Conservation (phyloP, 2,329 filamentous ascomycete species). For the Fusarium sororula region DNA sequence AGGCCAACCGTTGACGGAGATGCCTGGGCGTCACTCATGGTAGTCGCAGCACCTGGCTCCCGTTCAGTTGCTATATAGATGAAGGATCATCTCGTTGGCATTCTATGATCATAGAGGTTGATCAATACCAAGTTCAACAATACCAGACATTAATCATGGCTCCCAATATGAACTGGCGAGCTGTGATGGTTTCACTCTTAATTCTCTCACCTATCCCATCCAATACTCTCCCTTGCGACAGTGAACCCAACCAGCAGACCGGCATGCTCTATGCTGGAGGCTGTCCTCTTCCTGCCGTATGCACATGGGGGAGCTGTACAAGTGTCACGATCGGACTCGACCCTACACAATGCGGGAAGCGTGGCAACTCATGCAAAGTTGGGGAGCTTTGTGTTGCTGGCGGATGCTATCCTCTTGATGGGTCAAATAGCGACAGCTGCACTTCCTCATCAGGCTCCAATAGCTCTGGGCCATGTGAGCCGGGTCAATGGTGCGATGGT, state of each 20-base stretch:
- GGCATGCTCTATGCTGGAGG: constrained; percentile 23
- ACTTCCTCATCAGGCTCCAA: neutral
- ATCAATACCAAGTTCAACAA: constrained; percentile 19
- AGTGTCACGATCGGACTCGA: constrained; percentile 30
- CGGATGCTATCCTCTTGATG: constrained; percentile 16
- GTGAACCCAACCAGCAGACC: neutral
- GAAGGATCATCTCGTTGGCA: neutral
- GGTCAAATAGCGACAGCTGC: neutral
- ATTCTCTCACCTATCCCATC: neutral
- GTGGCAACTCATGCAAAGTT: constrained; percentile 18
- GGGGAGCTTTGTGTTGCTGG: constrained; percentile 32
- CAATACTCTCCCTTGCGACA: neutral
- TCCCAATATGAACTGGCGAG: constrained; percentile 16
- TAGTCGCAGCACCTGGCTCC: no score
- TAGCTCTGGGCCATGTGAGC: neutral
- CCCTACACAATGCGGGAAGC: constrained; percentile 12
- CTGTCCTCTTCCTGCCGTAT: constrained; percentile 25
- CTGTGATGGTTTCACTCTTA: neutral
- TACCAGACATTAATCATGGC: constrained; percentile 8
- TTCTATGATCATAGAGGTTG: neutral
- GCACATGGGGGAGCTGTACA: constrained; percentile 29
- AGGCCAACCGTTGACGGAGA: no score
- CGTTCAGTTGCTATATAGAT: constrained; percentile 15
- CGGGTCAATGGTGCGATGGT: constrained; percentile 31
- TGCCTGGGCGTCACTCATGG: neutral